phyloP scores from a whole-genome alignment of 495 filamentous ascomycete genomes.

The Penicillium taxi region DNA sequence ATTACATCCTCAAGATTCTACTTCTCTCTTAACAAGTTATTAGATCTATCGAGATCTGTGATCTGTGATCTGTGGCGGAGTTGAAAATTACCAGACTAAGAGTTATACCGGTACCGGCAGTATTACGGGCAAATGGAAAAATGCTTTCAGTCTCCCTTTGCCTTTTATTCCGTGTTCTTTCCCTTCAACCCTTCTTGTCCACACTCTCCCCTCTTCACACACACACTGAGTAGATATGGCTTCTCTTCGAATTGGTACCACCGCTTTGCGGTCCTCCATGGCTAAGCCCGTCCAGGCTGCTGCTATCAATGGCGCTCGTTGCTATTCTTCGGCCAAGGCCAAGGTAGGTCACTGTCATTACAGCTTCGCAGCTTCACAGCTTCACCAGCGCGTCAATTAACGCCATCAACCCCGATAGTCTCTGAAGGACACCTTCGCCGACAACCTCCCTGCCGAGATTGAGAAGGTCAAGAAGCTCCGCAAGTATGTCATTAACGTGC shows the following conservation, averaged over 20 bases:
- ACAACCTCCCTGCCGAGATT: slow-evolving; percentile 87
- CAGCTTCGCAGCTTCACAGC: slow-evolving; percentile 3
- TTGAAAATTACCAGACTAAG: background rate
- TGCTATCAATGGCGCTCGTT: slow-evolving; percentile 73
- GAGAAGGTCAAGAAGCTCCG: slow-evolving; percentile 98
- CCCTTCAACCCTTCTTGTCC: slow-evolving; percentile 21
- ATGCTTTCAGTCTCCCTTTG: no score
- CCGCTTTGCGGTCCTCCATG: slow-evolving; percentile 64
- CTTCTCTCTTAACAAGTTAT: slow-evolving; percentile 5
- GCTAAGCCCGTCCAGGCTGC: slow-evolving; percentile 56
- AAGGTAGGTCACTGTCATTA: slow-evolving; percentile 51
- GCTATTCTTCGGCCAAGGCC: slow-evolving; percentile 80
- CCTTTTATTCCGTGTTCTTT: no score
- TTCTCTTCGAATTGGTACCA: slow-evolving; percentile 65
- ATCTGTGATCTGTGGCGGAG: slow-evolving; percentile 1
- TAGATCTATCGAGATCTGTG: no score
- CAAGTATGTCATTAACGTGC: slow-evolving; percentile 54
- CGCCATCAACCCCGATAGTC: slow-evolving; percentile 49
- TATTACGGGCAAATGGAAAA: slow-evolving; percentile 29
- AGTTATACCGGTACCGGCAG: slow-evolving; percentile 1
- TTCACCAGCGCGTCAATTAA: slow-evolving; percentile 7
- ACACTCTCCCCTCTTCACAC: no score
- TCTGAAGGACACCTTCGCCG: slow-evolving; percentile 96
- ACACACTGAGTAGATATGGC: slow-evolving; percentile 59
- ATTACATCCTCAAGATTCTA: no score